Base-by-base conservation (phyloP, 306 rosid genomes). In the Gastrolobium bilobum region DNA sequence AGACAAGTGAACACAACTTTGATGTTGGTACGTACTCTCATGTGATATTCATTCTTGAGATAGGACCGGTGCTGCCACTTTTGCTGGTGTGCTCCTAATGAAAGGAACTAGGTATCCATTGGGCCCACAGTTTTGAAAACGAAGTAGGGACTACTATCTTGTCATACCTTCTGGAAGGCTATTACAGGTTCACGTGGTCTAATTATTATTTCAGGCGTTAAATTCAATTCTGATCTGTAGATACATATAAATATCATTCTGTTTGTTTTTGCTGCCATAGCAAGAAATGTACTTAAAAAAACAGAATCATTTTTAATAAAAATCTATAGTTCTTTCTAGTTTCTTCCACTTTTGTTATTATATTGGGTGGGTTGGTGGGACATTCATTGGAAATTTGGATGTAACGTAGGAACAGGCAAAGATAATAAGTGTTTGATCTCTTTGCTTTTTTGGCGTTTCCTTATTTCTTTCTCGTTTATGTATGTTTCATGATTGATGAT, bases 121-220 rank as follows among this genome's bases (percentile, higher is more conserved):
- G 7, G 63, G 82, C 61, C 79, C 43, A 63, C 80, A 63, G 14
- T 73, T 65, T 73, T 68, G 77, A 48, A 57, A 72, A 71, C 65
- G 7, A 44, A 57, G 81, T 5, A 72, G 68, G 64, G 43, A 62
- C 43, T 42, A 33, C 52, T 6, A 15, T 81, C 65, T 58, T 68
- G 38, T 46, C 50, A 6, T 61, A 59, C 68, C 37, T 51, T 70
- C 46, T 76, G 4, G 48, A 10, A 39, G 76, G 59, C 46, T 14
- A 67, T 51, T 50, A 3, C 37, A 34, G 14, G 37, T 20, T 46
- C 63, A 59, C 4, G 5, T 20, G 44, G 30, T 43, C 58, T 34
- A 20, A 20, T 20, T 63, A 29, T 77, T 73, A 57, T 53, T 63
- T 72, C 13, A 48, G 47, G 35, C n/a, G 34, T 39, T 44, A 6